phyloP scores from a whole-genome alignment of 179 eudicot genomes.

The Heliamphora pulchella region DNA sequence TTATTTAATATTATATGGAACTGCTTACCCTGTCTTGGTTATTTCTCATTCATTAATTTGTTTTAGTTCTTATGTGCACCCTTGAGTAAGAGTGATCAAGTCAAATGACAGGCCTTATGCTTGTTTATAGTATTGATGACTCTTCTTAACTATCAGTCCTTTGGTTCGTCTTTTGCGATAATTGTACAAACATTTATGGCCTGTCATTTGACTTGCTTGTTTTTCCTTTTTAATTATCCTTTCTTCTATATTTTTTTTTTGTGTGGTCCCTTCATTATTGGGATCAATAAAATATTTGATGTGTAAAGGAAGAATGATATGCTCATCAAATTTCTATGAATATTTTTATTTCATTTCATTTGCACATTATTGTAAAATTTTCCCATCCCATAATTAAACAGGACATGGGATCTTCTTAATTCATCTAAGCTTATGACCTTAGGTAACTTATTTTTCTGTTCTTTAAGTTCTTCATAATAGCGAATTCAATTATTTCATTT shows the following conservation, averaged over 20 bases:
- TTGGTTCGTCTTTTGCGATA: neutral
- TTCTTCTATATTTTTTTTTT: neutral
- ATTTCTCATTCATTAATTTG: too few species aligned
- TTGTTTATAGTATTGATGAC: neutral
- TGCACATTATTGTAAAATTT: neutral
- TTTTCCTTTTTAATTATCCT: too few species aligned
- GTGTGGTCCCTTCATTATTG: neutral
- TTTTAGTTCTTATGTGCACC: too few species aligned
- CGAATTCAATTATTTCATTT: conserved; percentile 6
- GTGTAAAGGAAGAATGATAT: neutral
- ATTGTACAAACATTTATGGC: neutral
- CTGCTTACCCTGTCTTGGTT: neutral
- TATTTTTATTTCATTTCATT: neutral
- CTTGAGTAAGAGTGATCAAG: too few species aligned
- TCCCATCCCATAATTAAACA: neutral
- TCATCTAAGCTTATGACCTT: neutral
- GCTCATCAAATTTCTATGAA: conserved; percentile 3
- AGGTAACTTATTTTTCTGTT: neutral
- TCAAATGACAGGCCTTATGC: too few species aligned
- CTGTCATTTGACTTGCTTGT: neutral
- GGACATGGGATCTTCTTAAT: neutral
- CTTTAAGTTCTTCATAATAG: neutral
- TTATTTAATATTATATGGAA: neutral
- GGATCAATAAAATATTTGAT: neutral
- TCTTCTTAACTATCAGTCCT: neutral